Evolutionary conservation across 2,329 filamentous ascomycete genomes (phyloP).

Genomic region (Cytospora piceae): DNA sequence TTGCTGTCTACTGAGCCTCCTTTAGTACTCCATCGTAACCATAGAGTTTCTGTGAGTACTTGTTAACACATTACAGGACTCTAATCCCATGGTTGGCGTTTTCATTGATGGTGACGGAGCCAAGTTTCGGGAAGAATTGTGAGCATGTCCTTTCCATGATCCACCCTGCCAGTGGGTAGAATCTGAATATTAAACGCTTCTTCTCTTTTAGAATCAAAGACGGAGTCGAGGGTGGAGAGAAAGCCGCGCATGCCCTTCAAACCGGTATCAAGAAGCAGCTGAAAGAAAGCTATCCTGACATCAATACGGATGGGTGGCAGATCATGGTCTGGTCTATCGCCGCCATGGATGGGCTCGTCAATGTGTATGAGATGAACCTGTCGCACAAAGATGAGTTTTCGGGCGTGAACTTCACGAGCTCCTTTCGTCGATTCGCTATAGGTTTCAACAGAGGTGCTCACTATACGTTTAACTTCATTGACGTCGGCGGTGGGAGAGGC

Average conservation of each 20-base stretch:
- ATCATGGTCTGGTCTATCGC: constrained; percentile 9
- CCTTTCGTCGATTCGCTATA: not conserved
- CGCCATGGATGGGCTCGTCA: constrained; percentile 1
- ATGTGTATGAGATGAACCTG: not conserved
- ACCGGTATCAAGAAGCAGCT: not conserved
- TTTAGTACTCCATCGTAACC: too few species aligned
- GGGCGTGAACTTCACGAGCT: not conserved
- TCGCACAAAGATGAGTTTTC: not conserved
- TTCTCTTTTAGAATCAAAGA: not conserved
- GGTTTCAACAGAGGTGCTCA: constrained; percentile 11
- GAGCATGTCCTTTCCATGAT: not conserved
- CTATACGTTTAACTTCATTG: constrained; percentile 7
- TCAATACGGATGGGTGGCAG: not conserved
- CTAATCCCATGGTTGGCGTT: constrained; percentile 7
- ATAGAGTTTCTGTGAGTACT: too few species aligned
- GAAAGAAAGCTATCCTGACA: not conserved
- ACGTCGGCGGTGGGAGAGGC: not conserved
- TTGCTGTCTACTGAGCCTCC: too few species aligned
- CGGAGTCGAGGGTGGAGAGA: constrained; percentile 5
- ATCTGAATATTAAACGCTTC: not conserved
- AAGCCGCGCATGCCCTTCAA: not conserved
- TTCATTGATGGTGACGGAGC: constrained; percentile 12
- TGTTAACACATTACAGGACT: not conserved
- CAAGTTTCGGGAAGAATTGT: constrained; percentile 5
- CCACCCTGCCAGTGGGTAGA: too few species aligned